Base-by-base conservation (phyloP, 768 basidiomycete genomes). In the Auriscalpium orientale region DNA sequence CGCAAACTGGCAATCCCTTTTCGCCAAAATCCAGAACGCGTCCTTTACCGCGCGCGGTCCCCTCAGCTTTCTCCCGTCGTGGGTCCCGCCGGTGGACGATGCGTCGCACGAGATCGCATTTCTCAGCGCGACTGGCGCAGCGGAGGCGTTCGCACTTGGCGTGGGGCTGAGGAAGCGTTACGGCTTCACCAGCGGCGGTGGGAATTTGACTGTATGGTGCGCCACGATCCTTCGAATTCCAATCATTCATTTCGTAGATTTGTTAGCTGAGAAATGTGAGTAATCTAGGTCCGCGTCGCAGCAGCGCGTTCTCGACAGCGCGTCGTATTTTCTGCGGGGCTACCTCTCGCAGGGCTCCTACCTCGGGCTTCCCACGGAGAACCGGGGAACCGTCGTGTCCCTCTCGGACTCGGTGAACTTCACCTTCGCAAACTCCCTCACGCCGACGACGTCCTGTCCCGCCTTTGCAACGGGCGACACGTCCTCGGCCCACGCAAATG, bases 271-370 rank as follows among this genome's bases (percentile, higher is more conserved):
- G 28, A 28, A 7, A n/a, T 11, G 16, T 28, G 8, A 21, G 35
- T 38, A 21, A 46, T 18, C 20, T n/a, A 77, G 76, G 76, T 63
- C 74, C 35, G 75, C 75, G 0, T 61, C 65, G 2, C 72, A 77
- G 58, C 75, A 76, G 54, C 73, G 75, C 22, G 69, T 70, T 6
- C 52, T 76, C 12, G 76, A 76, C 56, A 77, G 75, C 3, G 71
- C 74, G 1, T 67, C 66, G 0, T 74, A 67, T 58, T 76, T 75
- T 55, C 11, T 72, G 0, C 67, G 70, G 4, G 76, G 76, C 3
- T 76, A 76, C 55, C 70, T 77, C 34, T 71, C 74, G 0, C 71
- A 73, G 44, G 76, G 76, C 2, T 72, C 73, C 54, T 77, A 76
- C 51, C 56, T 71, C 22, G 56, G 66, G 13, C 46, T 61, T 8